Evolutionary conservation across 1,284 basidiomycete species (phyloP).

Genomic region (Ustilago bromivora): DNA sequence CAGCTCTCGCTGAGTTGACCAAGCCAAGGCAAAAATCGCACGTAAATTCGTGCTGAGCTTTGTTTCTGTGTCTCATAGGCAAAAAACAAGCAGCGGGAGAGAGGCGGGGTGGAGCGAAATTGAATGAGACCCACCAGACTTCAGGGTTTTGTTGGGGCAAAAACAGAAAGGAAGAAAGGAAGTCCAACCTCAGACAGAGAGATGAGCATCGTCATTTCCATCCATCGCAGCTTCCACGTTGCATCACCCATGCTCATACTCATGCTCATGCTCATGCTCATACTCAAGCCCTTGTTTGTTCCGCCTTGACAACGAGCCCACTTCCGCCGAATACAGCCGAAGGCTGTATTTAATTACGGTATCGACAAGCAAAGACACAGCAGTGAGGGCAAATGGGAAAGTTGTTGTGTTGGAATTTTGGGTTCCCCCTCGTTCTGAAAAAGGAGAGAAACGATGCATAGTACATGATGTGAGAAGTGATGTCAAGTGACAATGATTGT

Average conservation of each 20-base stretch:
- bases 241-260: neutral
- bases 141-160: slow-evolving; percentile 5
- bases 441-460: slow-evolving; percentile 38
- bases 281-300: neutral
- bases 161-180: neutral
- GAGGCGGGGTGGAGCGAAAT: slow-evolving; percentile 2
- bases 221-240: neutral
- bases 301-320: neutral
- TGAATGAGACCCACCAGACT: neutral
- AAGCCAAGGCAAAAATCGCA: neutral
- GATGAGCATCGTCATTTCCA: neutral
- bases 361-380: neutral
- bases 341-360: neutral
- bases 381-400: slow-evolving; percentile 10
- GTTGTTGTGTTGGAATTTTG: slow-evolving; percentile 39
- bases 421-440: slow-evolving; percentile 49
- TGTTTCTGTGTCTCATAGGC: too few species aligned
- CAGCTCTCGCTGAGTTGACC: neutral
- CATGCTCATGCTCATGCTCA: neutral
- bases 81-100: neutral
- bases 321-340: neutral
- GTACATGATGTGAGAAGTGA: slow-evolving; percentile 27
- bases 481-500: neutral
- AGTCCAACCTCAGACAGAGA: too few species aligned
- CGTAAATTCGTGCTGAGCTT: neutral